Evolutionary conservation across 2,329 filamentous ascomycete genomes (phyloP), one percentile per base, ranked within the genome.

Genomic region (Verticillium klebahnii): DNA sequence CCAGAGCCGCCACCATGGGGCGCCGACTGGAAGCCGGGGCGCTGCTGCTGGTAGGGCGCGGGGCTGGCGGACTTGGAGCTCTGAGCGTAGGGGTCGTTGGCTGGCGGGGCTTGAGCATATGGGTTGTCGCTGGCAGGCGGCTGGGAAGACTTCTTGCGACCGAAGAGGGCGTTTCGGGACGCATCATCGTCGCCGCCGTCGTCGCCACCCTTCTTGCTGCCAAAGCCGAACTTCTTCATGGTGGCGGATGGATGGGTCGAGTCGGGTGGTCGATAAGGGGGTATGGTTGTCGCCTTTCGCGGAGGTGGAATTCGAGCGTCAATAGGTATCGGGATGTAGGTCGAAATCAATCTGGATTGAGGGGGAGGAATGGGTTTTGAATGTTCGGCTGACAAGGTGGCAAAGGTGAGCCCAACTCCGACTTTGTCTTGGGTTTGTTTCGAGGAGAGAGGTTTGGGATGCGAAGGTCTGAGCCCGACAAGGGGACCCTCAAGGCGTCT

Each of bases 161-260:
- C 76, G 68, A 86, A 85, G 59, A 85, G 78, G 56, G 82, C 80
- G 66, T 76, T 75, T 61, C 81, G 79, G 66, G 74, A 80, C 60
- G 75, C 70, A 58, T 83, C 78, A 55, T 83, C 78, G 62, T 82
- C 82, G 67, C 72, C 74, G 59, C 82, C 82, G 59, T 81, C 78
- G 59, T 82, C 82, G 60, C 81, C 78, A 57, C 72, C 73, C 70
- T 85, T 86, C 74, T 82, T 87, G 75, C 82, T 85, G 65, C 83
- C 78, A 66, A 86, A 82, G 57, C 82, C 82, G 67, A 88, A 86
- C 68, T 84, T 86, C 77, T 82, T 84, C 85, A 88, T 88, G 64
- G 64, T 74, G 69, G 45, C 25, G 50, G 63, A 60, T 60, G 56
- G 36, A 56, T 39, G 58, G 60, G 57, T 55, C 50, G 62, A 19